Base-by-base conservation (phyloP, 2,329 filamentous ascomycete genomes). In the Exophiala calicioides region DNA sequence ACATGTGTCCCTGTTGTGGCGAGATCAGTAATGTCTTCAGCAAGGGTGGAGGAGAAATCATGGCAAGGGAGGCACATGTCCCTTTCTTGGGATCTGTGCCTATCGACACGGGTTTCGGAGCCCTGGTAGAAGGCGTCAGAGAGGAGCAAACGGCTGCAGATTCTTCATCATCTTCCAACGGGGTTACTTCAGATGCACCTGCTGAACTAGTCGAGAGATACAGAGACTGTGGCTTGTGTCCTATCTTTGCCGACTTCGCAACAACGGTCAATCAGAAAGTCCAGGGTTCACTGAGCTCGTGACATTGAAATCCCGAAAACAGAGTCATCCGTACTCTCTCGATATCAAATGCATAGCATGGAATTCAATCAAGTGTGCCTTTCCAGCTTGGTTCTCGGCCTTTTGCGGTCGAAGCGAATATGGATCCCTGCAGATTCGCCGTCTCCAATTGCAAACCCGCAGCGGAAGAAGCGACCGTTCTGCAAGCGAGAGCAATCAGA, bases 21-120 rank as follows among this genome's bases (percentile, higher is more conserved):
- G 90, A 96, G 65, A 94, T 91, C 68, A 95, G 88, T 41, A 88
- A 97, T 68, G 80, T 97, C 40, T 98, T 98, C 66, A 89, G 85
- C 40, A 90, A 87, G 44, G 93, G 93, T 3, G 93, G 93, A 3
- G 93, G 93, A 5, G 76, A 88, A 65, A 79, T 86, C 18, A 95
- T 98, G 90, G 90, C 91, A 5, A 72, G 80, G 36, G 90, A 97
- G 58, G 93, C 95, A 64, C 75, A 74, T 1, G 88, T 97, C 26
- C 81, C 79, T 12, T 97, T 96, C 60, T 68, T 97, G 42, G 93
- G 90, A 2, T 83, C 82, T 20, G 83, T 97, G 27, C 93, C 93
- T 1, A 90, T 98, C 62, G 93, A 98, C 70, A 88, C 90, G 15
- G 88, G 90, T 60, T 96, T 97, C 65, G 86, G 93, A 35, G 79